These are phyloP conservation scores for Colletotrichum tofieldiae DNA, from an alignment of 2,329 filamentous ascomycete genomes.

Conservation along the genomic window DNA sequence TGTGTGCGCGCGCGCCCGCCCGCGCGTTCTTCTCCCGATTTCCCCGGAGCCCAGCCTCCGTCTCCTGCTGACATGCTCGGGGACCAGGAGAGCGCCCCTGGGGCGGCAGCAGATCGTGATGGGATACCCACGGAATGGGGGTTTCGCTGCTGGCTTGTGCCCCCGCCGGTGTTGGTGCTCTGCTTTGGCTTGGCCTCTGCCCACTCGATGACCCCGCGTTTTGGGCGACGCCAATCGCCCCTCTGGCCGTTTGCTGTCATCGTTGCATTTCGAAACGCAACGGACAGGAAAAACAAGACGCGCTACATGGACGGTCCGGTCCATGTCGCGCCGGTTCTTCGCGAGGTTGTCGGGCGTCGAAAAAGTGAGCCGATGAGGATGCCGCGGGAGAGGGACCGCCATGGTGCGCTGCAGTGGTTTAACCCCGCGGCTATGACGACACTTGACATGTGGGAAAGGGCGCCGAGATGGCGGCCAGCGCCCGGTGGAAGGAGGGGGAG, in stretches of 20 bases:
- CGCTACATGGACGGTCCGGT: neutral
- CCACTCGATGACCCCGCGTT: neutral
- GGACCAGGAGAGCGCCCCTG: neutral
- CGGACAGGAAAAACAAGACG: neutral
- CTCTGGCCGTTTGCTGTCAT: neutral
- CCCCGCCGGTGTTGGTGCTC: neutral
- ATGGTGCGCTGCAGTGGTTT: neutral
- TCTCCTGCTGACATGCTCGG: neutral
- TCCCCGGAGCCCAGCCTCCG: neutral
- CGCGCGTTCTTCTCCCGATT: neutral
- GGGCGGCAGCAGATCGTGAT: neutral
- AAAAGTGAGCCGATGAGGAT: neutral
- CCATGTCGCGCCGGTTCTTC: neutral
- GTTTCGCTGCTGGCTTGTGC: neutral
- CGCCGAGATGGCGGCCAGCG: neutral
- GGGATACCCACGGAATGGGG: neutral
- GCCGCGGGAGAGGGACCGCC: neutral
- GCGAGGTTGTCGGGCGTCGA: neutral
- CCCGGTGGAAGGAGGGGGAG: conserved; percentile 37
- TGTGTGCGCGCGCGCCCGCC: too few species aligned
- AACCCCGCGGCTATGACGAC: conserved; percentile 37
- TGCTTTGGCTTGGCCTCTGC: neutral
- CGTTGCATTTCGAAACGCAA: neutral
- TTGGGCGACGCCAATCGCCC: neutral
- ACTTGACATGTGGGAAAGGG: conserved; percentile 33